Evolutionary conservation across 129 eudicot genomes (phyloP), one percentile per base, ranked within the genome.

Genomic region (Artemisia annua): DNA sequence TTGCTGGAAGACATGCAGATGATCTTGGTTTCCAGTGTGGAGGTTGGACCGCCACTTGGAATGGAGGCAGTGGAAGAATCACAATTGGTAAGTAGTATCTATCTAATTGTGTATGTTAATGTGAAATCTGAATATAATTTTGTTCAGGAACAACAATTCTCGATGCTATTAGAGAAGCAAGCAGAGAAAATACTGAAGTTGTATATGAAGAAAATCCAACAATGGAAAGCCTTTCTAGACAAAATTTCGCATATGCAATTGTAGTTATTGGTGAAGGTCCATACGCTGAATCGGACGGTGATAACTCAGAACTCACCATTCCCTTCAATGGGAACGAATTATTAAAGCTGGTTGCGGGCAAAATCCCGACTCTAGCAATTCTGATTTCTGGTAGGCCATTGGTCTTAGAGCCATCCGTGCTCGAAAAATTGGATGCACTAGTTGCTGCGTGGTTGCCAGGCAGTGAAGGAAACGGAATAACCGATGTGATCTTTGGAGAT

Each of bases 261-360:
- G 89, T 87, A 51, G 96, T 82, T 28, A 80, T 89, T 5, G 92
- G 96, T 20, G 96, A 89, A 73, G 67, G 62, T 50, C 96, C 96
- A 0, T 84, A 78, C 28, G 89, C 75, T 11, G 92, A 89, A 70
- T 46, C 82, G 3, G 67, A 72, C 9, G 93, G 89, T 28, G 89
- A 87, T 69, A 80, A 82, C 48, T 75, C 85, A 8, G 80, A 67
- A 57, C 89, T 84, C 53, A 74, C 24, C 14, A 87, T 87, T 43
- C 89, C 87, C 2, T 75, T 87, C 20, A 82, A 82, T 61, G 87
- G 93, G 9, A 48, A 82, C 50, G 87, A 75, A 53, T 15, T 85
- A 28, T 77, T 72, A 1, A 84, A 63, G 66, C 28, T 62, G 11
- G 80, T 89, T 16, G 79, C 89, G 12, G 78, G 73, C 10, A 82